Evolutionary conservation across 1,139 yeast species (phyloP), one percentile per base, ranked within the genome.

Genomic region (Protomyces gravidus): DNA sequence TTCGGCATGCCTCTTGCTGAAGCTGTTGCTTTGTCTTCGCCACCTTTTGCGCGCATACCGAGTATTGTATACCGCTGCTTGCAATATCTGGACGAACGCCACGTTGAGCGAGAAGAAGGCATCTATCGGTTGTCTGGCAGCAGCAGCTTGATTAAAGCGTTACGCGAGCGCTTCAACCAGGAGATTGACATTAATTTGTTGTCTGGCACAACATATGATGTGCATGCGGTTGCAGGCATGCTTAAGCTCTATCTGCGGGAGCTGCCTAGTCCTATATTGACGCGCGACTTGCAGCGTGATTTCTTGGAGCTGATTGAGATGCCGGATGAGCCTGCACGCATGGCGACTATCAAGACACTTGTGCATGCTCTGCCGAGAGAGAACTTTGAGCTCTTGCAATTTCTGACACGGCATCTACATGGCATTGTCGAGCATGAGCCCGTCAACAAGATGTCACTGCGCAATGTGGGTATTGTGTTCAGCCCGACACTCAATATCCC

Each of bases 91-190:
- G 78, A 80, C 59, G 78, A 76, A 51, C 80, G 84, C 23, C 83
- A 86, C 9, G 96, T 95, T 0, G 76, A 86, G 19, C 81, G 80
- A 64, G 95, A 89, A 70, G 96, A 90, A 69, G 98, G 98, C 2
- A 81, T 92, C 1, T 92, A 92, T 74, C 77, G 98, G 64, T 75
- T 90, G 61, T 88, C 94, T 71, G 98, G 98, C 1, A 86, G 96
- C 33, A 87, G 92, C 59, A 80, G 90, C 0, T 78, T 85, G 51
- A 88, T 92, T 26, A 80, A 87, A 61, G 80, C 78, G 45, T 77
- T 92, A 50, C 88, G 86, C 67, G 88, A 84, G 45, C 77, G 76
- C 52, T 92, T 89, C 64, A 72, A 75, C 47, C 63, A 40, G 17
- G 76, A 80, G 15, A 80, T 79, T 64, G 97, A 90, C 70, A 75